Base-by-base conservation (phyloP, 2,329 filamentous ascomycete species). In the Alternaria sp. region DNA sequence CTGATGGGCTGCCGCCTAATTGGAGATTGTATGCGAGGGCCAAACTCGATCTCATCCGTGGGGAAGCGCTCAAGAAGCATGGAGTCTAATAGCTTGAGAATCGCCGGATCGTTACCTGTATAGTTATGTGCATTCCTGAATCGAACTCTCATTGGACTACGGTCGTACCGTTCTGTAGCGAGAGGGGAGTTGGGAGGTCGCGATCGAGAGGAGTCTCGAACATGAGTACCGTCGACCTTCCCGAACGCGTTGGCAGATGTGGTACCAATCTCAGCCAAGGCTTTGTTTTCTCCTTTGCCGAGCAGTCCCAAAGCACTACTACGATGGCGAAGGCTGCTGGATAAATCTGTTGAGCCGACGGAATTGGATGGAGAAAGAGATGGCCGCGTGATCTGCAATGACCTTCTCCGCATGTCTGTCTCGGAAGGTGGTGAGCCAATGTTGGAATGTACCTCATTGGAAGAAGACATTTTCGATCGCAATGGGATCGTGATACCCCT, bases 61-160 rank as follows among this genome's bases (percentile, higher is more conserved):
- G 88, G 87, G 65, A 88, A 88, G 61, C 87, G 88, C 62, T 89
- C 87, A 0, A 86, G 85, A 74, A 95, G 97, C 82, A 98, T 94
- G 6, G 91, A 89, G 76, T 97, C 93, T 5, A 99, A 78, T n/a
- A 90, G 80, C 61, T 84, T 87, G 53, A 90, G 76, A 7, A 90
- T 84, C 4, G 84, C 86, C 1, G 88, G 88, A 67, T 90, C 87
- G 63, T 92, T 94, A 2, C 96, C 96, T 47, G 88, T 87, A 75
- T 99, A 98, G 3, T 92, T 93, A 80, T 98, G 95, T 44, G 89
- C 90, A 4, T 87, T 86, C 61, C 85, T 86, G 65, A 87, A 87
- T 43, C 84, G 85, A 14, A 82, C 79, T 4, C 77, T 78, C 5
- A 80, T 70, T 28, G 78, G 71, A 55, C 71, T 74, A 49, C 66